phyloP scores from a whole-genome alignment of 73 alveolate genomes.

The Uronychia binucleata region DNA sequence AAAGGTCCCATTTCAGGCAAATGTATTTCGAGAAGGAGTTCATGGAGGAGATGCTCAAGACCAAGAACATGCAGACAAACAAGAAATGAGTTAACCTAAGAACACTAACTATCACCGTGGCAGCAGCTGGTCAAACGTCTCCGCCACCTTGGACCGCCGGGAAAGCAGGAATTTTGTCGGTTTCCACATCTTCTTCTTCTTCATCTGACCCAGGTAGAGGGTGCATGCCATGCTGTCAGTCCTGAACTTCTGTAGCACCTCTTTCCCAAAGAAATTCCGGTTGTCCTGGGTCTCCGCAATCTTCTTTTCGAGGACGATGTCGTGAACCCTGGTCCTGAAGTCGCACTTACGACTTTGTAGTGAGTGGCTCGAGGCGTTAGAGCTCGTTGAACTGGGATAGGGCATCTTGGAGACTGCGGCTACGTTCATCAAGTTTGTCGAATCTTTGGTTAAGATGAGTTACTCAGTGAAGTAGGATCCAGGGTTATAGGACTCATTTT shows the following conservation, averaged over 20 bases:
- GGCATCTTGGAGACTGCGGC: background rate
- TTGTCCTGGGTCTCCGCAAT: background rate
- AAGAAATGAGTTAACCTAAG: background rate
- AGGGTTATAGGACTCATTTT: background rate
- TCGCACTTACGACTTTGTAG: background rate
- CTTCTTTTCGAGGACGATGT: background rate
- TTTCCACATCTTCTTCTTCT: background rate
- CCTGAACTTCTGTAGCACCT: background rate
- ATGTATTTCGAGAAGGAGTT: conserved; percentile 34
- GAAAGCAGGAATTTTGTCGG: background rate
- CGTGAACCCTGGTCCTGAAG: background rate
- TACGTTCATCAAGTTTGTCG: background rate
- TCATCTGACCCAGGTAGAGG: background rate
- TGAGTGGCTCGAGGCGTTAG: background rate
- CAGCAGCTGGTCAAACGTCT: background rate
- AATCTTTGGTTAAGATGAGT: background rate
- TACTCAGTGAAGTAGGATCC: background rate
- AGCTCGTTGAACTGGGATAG: background rate
- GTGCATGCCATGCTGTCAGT: background rate
- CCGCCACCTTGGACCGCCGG: background rate
- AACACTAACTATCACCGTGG: background rate
- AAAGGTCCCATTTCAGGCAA: conserved; percentile 17
- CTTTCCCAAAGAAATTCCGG: conserved; percentile 2
- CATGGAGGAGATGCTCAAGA: conserved; percentile 53
- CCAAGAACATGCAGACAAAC: conserved; percentile 39